Evolutionary conservation across 768 basidiomycete genomes (phyloP), one percentile per base, ranked within the genome.

Genomic region (Boletellus sp.): DNA sequence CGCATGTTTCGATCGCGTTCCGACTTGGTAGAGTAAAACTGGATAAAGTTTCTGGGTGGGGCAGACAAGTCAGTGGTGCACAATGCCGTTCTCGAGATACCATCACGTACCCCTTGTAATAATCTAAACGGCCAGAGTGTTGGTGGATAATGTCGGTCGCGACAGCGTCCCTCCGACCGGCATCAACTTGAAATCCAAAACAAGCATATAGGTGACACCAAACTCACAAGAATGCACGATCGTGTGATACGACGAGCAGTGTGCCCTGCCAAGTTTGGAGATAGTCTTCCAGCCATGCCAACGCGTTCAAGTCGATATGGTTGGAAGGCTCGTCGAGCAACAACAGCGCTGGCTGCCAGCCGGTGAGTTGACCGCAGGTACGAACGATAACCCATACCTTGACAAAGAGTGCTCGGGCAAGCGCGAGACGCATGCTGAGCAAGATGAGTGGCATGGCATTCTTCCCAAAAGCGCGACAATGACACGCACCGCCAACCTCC

Each of bases 121-220:
- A 98, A 66, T 98, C 94, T 17, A 98, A 77, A 40, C 96, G 80
- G 47, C 78, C 86, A 1, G 87, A 93, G 66, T 97, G 94, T 68
- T 91, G 93, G 66, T 96, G 92, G n/a, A 97, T 81, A 56, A 99
- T 97, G 67, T 99, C 96, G 16, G 96, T 98, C 4, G 96, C 95
- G 33, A 98, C 91, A 15, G 90, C 88, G 67, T 98, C 95, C 47
- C 87, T 90, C 31, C 10, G 44, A 55, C 20, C 22, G 26, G 28
- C 42, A 41, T 50, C 10, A 37, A 42, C 54, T 42, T 12, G 15
- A 6, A 26, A 34, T 35, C 34, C 5, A 17, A 35, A 15, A 17
- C 22, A 5, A 24, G 19, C 10, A 39, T 23, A 39, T 23, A 11
- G 6, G 13, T 42, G 22, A 17, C 23, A 13, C 19, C 8, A 32